phyloP scores from a whole-genome alignment of 192 early-diverging fungal genomes.

The Podila clonocystis region DNA sequence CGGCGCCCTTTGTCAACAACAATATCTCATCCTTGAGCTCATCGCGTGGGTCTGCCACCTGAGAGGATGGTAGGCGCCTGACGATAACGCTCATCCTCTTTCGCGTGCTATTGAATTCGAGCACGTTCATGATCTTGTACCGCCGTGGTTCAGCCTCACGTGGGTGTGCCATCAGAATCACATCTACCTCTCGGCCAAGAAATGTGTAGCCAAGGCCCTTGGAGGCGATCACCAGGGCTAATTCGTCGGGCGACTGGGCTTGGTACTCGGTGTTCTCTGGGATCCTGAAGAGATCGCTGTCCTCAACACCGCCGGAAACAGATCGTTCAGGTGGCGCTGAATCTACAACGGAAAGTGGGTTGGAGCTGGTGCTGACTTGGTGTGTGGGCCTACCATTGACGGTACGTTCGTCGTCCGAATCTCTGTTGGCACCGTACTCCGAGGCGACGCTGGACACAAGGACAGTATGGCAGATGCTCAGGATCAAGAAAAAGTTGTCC shows the following conservation, averaged over 20 bases:
- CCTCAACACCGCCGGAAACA: background rate
- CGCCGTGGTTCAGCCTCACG: slow-evolving; percentile 13
- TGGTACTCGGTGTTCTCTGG: slow-evolving; percentile 54
- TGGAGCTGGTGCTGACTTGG: background rate
- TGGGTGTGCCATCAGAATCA: slow-evolving; percentile 48
- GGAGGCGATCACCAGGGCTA: slow-evolving; percentile 70
- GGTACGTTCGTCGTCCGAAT: slow-evolving; percentile 8
- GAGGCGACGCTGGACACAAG: slow-evolving; percentile 41
- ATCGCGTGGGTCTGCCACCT: background rate
- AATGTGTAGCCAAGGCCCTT: slow-evolving; percentile 66
- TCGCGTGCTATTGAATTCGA: slow-evolving; percentile 78
- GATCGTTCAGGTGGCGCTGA: background rate
- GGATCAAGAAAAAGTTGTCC: slow-evolving; percentile 63
- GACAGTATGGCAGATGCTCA: slow-evolving; percentile 78
- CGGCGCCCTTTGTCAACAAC: slow-evolving; percentile 76
- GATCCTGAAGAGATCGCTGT: background rate
- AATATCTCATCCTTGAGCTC: slow-evolving; percentile 43
- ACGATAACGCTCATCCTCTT: slow-evolving; percentile 79
- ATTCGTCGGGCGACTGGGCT: slow-evolving; percentile 75
- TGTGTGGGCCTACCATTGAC: background rate
- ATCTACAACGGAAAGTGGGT: background rate
- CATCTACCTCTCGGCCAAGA: slow-evolving; percentile 65
- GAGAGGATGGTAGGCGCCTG: background rate
- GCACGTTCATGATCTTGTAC: slow-evolving; percentile 72
- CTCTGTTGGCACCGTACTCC: slow-evolving; percentile 1